Base-by-base conservation (phyloP, 2,329 filamentous ascomycete species). In the Aspergillus texensis region DNA sequence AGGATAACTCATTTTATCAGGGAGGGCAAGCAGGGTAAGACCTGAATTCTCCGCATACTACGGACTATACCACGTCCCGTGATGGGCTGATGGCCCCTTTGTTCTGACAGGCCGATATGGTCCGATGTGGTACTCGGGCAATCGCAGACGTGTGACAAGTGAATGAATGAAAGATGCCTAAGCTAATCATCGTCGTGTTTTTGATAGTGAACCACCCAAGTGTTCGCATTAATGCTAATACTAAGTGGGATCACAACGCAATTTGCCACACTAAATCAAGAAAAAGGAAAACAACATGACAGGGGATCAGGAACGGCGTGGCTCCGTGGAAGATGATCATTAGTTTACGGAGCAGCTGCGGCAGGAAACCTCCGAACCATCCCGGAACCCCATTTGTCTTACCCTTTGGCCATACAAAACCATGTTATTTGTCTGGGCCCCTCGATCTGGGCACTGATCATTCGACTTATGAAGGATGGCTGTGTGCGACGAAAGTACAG, bases 271-370 rank as follows among this genome's bases (percentile, higher is more conserved):
- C 32, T 55, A 8, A 55, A 39, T n/a, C 32, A 39, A 26, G 52
- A 39, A 55, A 55, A 55, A 26, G 3, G 30, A 55, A 55, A 55
- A 39, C 52, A 55, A 41, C 32, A 39, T 55, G 52, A 55, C n/a
- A 55, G 32, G 52, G 34, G 48, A 19, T 39, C 52, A 55, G n/a
- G 52, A 39, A 55, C 32, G 10, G n/a, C 34, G 32, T 55, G 32
- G 32, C 32, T 36, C 12, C 16, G 21, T 39, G 14, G 21, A 16
- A 11, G 21, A 24, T 6, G 6, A 9, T 26, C 30, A 26, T 53
- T 53, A 36, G 34, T 53, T 19, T 28, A 8, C 1, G 26, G 26
- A 28, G 26, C 34, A 53, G 50, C 28, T 21, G 50, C 50, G 28
- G 50, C 34, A 16, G n/a, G 19, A 11, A 4, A 19, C 11, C 26